Conservation (phyloP, 495 filamentous ascomycete species). For the Ascodesmis nigricans region DNA sequence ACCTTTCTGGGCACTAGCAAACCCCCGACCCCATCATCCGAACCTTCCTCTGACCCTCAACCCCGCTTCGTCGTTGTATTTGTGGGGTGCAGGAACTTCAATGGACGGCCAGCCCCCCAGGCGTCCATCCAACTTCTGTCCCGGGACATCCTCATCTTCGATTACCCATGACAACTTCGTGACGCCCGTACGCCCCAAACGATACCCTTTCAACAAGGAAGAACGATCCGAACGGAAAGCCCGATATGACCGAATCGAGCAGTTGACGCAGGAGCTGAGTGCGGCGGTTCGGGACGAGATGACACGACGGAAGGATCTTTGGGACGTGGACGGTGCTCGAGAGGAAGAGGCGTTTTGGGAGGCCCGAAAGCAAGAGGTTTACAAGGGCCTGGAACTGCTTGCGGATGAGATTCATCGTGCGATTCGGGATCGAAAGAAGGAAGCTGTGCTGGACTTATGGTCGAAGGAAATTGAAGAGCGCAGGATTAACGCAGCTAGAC, state of each 20-base stretch:
- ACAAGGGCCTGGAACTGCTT: constrained; percentile 13
- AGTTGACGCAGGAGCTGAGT: constrained; percentile 46
- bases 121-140: no score
- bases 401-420: constrained; percentile 16
- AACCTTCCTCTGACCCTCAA: no score
- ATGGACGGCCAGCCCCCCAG: no score
- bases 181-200: no score
- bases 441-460: constrained; percentile 19
- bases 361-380: constrained; percentile 16
- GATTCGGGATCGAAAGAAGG: constrained; percentile 17
- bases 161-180: no score
- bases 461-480: constrained; percentile 16
- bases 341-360: constrained; percentile 24
- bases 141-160: no score
- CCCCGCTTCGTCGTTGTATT: no score
- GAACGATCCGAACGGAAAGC: constrained; percentile 13
- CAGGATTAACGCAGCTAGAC: no score
- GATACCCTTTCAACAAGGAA: constrained; percentile 12
- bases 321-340: constrained; percentile 17
- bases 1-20: no score
- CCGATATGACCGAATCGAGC: constrained; percentile 34
- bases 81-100: no score
- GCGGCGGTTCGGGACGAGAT: constrained; percentile 32
- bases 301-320: constrained; percentile 19
- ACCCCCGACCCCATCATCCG: no score